Evolutionary conservation across 2,329 filamentous ascomycete species (phyloP).

Genomic region (Pestalotiopsis sp.): DNA sequence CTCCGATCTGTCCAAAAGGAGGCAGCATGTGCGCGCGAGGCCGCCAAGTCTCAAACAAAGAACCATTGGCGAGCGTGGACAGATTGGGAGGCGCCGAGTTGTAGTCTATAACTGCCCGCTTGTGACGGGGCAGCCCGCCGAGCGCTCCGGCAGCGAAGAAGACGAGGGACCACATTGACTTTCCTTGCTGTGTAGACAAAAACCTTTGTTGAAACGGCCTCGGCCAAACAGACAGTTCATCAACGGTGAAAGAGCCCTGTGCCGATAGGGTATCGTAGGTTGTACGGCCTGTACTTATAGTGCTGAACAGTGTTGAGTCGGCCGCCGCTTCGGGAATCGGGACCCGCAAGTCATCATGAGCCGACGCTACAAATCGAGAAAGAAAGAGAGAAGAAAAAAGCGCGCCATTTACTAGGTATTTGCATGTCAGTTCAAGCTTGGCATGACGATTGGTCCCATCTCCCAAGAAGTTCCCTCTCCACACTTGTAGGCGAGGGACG

Average conservation of each 20-base stretch:
- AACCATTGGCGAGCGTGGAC: constrained; percentile 38
- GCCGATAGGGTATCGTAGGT: no score
- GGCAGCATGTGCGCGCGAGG: constrained; percentile 43
- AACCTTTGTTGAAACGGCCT: neutral
- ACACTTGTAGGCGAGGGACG: no score
- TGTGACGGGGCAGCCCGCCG: neutral
- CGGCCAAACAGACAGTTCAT: neutral
- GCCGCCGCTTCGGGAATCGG: neutral
- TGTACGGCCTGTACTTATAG: neutral
- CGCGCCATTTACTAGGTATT: neutral
- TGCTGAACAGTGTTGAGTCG: neutral
- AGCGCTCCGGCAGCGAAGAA: neutral
- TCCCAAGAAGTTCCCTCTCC: neutral
- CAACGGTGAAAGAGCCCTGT: neutral
- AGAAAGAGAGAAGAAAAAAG: neutral
- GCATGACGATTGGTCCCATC: neutral
- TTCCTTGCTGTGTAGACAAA: no score
- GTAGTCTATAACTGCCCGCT: constrained; percentile 28
- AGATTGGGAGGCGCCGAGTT: constrained; percentile 40
- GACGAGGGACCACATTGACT: neutral
- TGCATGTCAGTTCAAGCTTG: neutral
- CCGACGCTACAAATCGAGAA: neutral
- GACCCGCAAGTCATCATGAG: neutral
- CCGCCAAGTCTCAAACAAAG: constrained; percentile 34
- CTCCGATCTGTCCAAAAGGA: constrained; percentile 40